A percentile compares a stretch with the other conserved stretches of the same genome.
Evolutionary conservation across 2,329 filamentous ascomycete species (phyloP).

Genomic region (Pseudogymnoascus sp.): DNA sequence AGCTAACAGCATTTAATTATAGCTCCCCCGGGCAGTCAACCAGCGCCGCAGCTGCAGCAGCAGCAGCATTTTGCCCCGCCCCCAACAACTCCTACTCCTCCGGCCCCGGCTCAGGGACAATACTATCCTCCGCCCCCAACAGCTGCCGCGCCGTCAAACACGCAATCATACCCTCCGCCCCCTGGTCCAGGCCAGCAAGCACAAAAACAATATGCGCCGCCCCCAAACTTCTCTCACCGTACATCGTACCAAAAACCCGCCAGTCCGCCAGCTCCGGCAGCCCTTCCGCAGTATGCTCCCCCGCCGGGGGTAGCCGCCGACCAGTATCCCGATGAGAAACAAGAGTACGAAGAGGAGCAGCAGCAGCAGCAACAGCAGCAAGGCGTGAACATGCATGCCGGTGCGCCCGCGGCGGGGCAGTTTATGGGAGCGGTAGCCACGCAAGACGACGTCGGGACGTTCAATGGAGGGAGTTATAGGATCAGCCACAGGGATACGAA

Average conservation of each 20-base stretch:
- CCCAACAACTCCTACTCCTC: conserved; percentile 27
- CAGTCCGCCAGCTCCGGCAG: conserved; percentile 13
- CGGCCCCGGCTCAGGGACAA: conserved; percentile 19
- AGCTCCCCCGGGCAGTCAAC: conserved; percentile 25
- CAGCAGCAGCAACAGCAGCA: conserved; percentile 6
- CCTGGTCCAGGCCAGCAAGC: conserved; percentile 6
- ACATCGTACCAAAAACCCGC: conserved; percentile 27
- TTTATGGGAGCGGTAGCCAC: conserved; percentile 58
- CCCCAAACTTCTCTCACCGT: conserved; percentile 27
- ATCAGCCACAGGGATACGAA: conserved; percentile 91
- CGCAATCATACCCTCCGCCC: not conserved
- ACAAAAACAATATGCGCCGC: conserved; percentile 18
- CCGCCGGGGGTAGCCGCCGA: not conserved
- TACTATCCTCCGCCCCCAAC: conserved; percentile 16
- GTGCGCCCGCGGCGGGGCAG: conserved; percentile 36
- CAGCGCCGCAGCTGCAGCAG: conserved; percentile 19
- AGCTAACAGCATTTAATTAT: conserved; percentile 6
- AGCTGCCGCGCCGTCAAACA: conserved; percentile 1
- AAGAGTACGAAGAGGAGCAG: not conserved
- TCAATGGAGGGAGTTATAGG: conserved; percentile 91
- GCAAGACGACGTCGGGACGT: conserved; percentile 85
- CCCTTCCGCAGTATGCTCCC: not conserved
- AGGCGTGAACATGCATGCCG: conserved; percentile 30
- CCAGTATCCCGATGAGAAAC: conserved; percentile 3
- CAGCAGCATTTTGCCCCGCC: conserved; percentile 23